Percentiles rank a stretch among this genome's conserved stretches.
phyloP scores from a whole-genome alignment of 2,329 filamentous ascomycete genomes.

The Calonectria honghensis region DNA sequence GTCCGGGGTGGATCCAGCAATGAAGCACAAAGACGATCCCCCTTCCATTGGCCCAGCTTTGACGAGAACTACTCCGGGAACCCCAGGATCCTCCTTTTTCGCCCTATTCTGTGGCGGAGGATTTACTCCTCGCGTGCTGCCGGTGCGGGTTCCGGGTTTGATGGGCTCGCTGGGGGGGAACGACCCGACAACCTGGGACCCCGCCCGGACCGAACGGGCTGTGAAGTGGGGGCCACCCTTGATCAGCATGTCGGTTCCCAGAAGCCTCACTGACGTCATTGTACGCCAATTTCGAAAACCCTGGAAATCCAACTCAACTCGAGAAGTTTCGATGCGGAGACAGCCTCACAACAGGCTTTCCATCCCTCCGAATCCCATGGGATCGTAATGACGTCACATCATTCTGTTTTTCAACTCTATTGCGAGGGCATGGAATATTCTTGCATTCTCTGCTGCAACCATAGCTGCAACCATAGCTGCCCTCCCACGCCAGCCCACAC shows the following conservation, averaged over 20 bases:
- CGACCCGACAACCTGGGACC: slow-evolving; percentile 41
- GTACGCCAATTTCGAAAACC: not conserved
- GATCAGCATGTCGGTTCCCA: slow-evolving; percentile 37
- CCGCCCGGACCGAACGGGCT: slow-evolving; percentile 32
- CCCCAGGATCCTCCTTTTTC: slow-evolving; percentile 32
- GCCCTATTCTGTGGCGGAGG: slow-evolving; percentile 42
- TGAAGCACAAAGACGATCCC: slow-evolving; percentile 5
- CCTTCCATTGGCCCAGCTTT: slow-evolving; percentile 31
- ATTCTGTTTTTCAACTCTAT: not conserved
- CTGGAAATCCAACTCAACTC: slow-evolving; percentile 7
- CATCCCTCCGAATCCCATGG: not conserved
- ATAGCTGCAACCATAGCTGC: not conserved
- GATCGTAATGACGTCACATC: not conserved
- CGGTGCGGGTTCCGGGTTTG: slow-evolving; percentile 2
- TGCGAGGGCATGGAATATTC: not conserved
- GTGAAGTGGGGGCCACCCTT: slow-evolving; percentile 36
- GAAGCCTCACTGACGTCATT: slow-evolving; percentile 55
- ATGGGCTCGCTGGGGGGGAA: not conserved
- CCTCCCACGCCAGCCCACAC: not conserved
- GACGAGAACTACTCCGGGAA: slow-evolving; percentile 12
- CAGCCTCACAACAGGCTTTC: slow-evolving; percentile 19
- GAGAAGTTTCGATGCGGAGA: slow-evolving; percentile 5
- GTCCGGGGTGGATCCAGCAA: slow-evolving; percentile 45
- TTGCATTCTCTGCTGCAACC: not conserved
- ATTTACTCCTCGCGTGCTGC: slow-evolving; percentile 47